These are phyloP conservation scores for Colletotrichum higginsianum DNA, from an alignment of 2,329 filamentous ascomycete species.

Conservation along the genomic window DNA sequence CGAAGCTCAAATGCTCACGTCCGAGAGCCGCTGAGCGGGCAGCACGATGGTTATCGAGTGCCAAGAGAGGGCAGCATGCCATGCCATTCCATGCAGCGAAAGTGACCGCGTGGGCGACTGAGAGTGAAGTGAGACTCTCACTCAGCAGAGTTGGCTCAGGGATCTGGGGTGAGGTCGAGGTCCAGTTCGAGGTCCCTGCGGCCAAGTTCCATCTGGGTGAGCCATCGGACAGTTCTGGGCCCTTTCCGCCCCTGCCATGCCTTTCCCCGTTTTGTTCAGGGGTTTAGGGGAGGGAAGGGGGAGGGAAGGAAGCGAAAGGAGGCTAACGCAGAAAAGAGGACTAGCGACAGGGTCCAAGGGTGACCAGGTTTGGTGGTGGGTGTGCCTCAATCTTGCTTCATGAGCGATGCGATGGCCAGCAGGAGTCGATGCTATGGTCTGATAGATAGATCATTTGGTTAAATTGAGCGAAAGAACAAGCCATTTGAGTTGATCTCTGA, in stretches of 20 bases:
- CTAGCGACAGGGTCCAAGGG: slow-evolving; percentile 25
- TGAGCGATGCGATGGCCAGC: slow-evolving; percentile 16
- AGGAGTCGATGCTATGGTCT: slow-evolving; percentile 6
- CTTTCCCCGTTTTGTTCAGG: slow-evolving; percentile 37
- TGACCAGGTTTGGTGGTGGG: not conserved
- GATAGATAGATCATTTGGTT: slow-evolving; percentile 15
- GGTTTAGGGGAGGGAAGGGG: slow-evolving; percentile 8
- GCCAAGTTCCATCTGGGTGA: slow-evolving; percentile 2
- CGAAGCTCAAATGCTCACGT: not conserved
- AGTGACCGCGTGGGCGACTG: not conserved
- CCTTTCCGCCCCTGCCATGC: slow-evolving; percentile 38
- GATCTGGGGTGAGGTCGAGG: not conserved
- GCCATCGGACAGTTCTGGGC: slow-evolving; percentile 36
- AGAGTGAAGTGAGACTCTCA: not conserved
- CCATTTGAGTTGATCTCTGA: slow-evolving; percentile 6
- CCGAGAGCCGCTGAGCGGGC: not conserved
- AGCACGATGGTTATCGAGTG: not conserved
- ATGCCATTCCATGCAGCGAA: not conserved
- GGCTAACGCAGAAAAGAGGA: slow-evolving; percentile 35
- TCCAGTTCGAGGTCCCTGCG: slow-evolving; percentile 21
- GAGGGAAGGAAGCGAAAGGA: slow-evolving; percentile 4
- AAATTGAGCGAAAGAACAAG: not conserved
- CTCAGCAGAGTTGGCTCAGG: not conserved
- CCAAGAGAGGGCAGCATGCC: not conserved
- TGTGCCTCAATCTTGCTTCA: slow-evolving; percentile 3